Conservation (phyloP, 1,284 basidiomycete genomes). For the Papiliotrema terrestris region DNA sequence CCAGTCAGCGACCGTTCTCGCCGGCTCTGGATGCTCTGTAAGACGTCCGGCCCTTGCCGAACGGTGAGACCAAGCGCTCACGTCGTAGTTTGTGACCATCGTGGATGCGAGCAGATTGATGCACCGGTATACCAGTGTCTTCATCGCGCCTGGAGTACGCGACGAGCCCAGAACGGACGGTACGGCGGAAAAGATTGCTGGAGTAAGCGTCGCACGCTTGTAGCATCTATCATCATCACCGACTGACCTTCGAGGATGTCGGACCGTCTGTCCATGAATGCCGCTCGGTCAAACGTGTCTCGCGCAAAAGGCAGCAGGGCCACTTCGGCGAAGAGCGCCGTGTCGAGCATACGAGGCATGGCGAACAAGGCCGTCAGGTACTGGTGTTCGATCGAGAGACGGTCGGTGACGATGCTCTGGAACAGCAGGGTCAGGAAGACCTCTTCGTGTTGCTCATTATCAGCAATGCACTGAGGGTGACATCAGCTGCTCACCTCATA, state of each 20-base stretch:
- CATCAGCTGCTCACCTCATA: slow-evolving; percentile 54
- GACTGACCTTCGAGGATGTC: slow-evolving; percentile 24
- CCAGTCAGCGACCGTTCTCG: neutral
- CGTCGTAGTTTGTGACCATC: slow-evolving; percentile 17
- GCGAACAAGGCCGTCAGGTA: slow-evolving; percentile 53
- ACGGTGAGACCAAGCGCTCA: slow-evolving; percentile 14
- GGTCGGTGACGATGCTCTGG: slow-evolving; percentile 56
- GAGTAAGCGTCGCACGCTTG: neutral
- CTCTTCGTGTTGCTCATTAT: slow-evolving; percentile 54
- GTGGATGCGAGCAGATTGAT: slow-evolving; percentile 39
- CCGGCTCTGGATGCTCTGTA: no score
- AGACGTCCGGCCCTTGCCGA: no score
- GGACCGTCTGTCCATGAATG: slow-evolving; percentile 24
- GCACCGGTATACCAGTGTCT: slow-evolving; percentile 42
- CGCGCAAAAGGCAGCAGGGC: slow-evolving; percentile 4
- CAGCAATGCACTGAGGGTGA: neutral
- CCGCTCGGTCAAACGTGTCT: slow-evolving; percentile 13
- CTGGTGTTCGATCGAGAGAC: slow-evolving; percentile 59
- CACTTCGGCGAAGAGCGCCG: slow-evolving; percentile 27
- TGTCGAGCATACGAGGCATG: slow-evolving; percentile 24
- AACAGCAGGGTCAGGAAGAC: slow-evolving; percentile 60
- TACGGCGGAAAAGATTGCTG: slow-evolving; percentile 26
- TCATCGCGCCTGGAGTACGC: slow-evolving; percentile 21
- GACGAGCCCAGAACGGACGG: slow-evolving; percentile 20
- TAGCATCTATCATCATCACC: neutral